Evolutionary conservation across 768 basidiomycete species (phyloP), one percentile per base, ranked within the genome.

Genomic region (Multifurca ochricompacta): DNA sequence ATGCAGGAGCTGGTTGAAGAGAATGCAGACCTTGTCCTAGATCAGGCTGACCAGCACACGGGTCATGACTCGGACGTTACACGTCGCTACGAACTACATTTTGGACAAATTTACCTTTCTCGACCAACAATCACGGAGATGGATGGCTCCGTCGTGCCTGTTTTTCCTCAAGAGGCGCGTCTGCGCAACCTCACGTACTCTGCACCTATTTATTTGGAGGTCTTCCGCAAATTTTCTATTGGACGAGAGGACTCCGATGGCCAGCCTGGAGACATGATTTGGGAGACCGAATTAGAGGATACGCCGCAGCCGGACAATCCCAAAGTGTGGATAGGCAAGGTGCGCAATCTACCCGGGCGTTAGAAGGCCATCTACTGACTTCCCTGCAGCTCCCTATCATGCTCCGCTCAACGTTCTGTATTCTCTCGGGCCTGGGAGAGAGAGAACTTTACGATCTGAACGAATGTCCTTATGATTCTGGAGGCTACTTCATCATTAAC

Each of bases 1-100:
- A 96, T 99, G 93, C 95, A 98, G 71, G 96, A 98, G 68, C 78
- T 99, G 23, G 94, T 99, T 19, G 96, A 97, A 68, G 96, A 99
- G 72, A 91, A 91, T 60, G 73, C 85, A n/a, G 91, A 91, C 64
- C 81, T 99, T 65, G 93, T 95, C 60, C 75, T 99, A 44, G 95
- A 98, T 72, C 96, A 98, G 71, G 87, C 87, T 48, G 87, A 91
- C 68, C 96, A 99, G 70, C 92, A 96, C 68, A 88, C 93, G 8
- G 95, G 95, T 5, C 85, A 88, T 60, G 81, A 85, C 40, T 71
- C 75, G 37, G 79, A 81, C 57, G 83, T 84, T 73, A 84, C 91
- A 67, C 83, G 91, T 61, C 91, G 96, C 54, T 97, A 94, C 70
- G 91, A 97, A 73, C 90, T 99, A 70, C 87, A 88, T 64, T 99